Evolutionary conservation across 148 eudicot genomes (phyloP).

Genomic region (Heliosperma pusillum): DNA sequence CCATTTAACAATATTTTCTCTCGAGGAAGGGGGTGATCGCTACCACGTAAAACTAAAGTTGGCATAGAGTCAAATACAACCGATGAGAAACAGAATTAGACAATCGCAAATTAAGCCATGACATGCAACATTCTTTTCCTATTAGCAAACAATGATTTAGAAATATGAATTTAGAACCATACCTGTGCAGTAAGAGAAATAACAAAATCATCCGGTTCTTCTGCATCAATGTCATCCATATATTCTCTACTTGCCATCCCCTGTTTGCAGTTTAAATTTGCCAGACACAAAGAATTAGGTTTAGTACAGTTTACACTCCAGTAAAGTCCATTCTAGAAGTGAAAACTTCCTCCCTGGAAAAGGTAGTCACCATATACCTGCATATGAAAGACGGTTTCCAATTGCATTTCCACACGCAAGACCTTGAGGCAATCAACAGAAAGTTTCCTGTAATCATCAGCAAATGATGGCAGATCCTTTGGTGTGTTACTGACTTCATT

Average conservation of each 20-base stretch:
- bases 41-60: background rate
- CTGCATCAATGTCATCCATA: slow-evolving; percentile 94
- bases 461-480: slow-evolving; percentile 78
- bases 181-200: slow-evolving; percentile 91
- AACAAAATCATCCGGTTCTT: slow-evolving; percentile 98
- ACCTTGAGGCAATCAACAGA: slow-evolving; percentile 96
- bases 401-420: slow-evolving; percentile 88
- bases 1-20: background rate
- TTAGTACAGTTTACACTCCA: background rate
- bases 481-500: slow-evolving; percentile 47
- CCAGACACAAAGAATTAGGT: slow-evolving; percentile 11
- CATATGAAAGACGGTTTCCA: slow-evolving; percentile 89
- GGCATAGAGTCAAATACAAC: background rate
- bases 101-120: background rate
- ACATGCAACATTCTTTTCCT: background rate
- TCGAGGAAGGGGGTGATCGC: background rate
- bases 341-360: background rate
- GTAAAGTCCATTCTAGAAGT: background rate
- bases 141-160: background rate
- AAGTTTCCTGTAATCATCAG: slow-evolving; percentile 87
- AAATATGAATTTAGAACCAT: slow-evolving; percentile 12
- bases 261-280: slow-evolving; percentile 38
- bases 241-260: slow-evolving; percentile 79
- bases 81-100: slow-evolving; percentile 5
- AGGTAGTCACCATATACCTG: slow-evolving; percentile 51